Percentiles rank a stretch among this genome's conserved stretches.
phyloP scores from a whole-genome alignment of 176 grass and related monocot species.

The Avena eriantha region DNA sequence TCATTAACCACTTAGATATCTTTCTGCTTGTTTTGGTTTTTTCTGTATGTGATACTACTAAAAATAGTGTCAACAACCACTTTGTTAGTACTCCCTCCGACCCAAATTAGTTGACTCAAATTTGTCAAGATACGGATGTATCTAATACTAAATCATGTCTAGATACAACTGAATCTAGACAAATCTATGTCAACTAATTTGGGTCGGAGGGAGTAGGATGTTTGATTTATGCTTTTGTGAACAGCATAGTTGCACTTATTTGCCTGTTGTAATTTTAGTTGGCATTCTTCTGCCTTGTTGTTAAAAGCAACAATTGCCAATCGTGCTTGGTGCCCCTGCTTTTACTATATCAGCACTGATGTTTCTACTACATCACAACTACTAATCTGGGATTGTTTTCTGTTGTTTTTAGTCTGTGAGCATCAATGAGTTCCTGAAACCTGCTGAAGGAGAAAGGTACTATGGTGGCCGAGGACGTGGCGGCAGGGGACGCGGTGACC shows the following conservation, averaged over 20 bases:
- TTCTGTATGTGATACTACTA: background rate
- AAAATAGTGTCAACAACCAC: background rate
- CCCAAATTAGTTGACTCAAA: too few species aligned
- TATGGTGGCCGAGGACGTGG: conserved; percentile 72
- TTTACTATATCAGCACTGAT: background rate
- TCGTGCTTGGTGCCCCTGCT: background rate
- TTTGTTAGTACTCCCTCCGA: background rate
- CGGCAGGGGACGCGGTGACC: conserved; percentile 65
- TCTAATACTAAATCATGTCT: too few species aligned
- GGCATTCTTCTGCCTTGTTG: background rate
- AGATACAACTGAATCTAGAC: too few species aligned
- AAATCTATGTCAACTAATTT: too few species aligned
- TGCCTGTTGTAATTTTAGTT: conserved; percentile 7
- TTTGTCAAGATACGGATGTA: too few species aligned
- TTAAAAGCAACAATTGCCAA: background rate
- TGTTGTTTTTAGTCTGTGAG: conserved; percentile 53
- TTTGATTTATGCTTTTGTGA: too few species aligned
- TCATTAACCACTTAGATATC: background rate
- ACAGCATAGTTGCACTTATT: background rate
- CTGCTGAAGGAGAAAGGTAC: conserved; percentile 74
- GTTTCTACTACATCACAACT: background rate
- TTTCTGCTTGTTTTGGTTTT: background rate
- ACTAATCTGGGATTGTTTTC: background rate
- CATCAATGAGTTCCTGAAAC: conserved; percentile 91
- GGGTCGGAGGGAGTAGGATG: background rate